Base-by-base conservation (phyloP, 2,329 filamentous ascomycete genomes). In the Massarina eburnea region DNA sequence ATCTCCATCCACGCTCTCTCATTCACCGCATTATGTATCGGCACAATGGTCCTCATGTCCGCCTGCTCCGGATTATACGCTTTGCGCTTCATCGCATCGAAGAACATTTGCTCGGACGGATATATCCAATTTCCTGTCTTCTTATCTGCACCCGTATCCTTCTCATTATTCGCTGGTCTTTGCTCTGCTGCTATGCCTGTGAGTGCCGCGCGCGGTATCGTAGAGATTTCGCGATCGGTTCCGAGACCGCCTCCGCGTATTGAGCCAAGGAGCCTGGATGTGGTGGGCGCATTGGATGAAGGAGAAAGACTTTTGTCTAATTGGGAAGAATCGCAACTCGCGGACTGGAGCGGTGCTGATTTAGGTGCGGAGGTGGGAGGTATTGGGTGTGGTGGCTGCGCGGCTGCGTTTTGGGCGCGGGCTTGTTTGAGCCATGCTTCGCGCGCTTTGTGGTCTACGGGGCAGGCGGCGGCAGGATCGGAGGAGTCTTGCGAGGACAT, bases 11-110 rank as follows among this genome's bases (percentile, higher is more conserved):
- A 99, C 0, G 94, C 94, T 33, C 89, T 80, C 80, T 99, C 94
- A 72, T 99, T 99, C 52, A 99, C 94, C 35, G 94, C 94, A 68
- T 99, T 99, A 74, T 99, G 94, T 61, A 97, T 97, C 2, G 91
- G 94, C 43, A 97, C 91, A 26, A 97, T 91, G 26, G 88, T 88
- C 62, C 82, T 85, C 86, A 96, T 96, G 71, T 96, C 91, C 5
- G 79, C 76, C 0, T 81, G 82, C 12, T 78, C 75, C 22, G 81
- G 85, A 49, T 84, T 82, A 74, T 91, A 86, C 34, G 86, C 87
- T 72, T 99, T 99, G 66, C 92, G 86, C 76, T 87, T 84, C 84
- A 99, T 92, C 35, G 94, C 94, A 38, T 95, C 89, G 74, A 97
- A 97, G 78, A 99, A 99, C 84, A 96, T 95, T 65, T 89, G 87